These are phyloP conservation scores for Durotheca rogersii DNA, from an alignment of 495 filamentous ascomycete species.

Conservation along the genomic window DNA sequence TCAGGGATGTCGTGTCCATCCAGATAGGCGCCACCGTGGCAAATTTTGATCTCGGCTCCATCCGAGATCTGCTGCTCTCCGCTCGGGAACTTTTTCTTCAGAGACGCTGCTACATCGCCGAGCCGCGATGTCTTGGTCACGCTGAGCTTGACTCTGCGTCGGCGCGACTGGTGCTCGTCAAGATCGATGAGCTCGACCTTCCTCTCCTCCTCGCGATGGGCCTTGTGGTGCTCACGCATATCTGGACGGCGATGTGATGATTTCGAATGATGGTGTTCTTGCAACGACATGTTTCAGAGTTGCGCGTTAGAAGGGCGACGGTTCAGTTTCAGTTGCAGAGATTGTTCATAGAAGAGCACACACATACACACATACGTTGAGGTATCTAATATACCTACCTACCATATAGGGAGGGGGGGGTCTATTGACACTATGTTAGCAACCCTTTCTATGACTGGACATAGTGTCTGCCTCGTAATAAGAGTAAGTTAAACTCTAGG, in stretches of 20 bases:
- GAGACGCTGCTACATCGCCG: neutral
- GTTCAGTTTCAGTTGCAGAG: too few species aligned
- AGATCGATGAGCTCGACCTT: constrained; percentile 24
- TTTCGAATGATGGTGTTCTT: constrained; percentile 3
- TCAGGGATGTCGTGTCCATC: constrained; percentile 12
- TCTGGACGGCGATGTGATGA: constrained; percentile 11
- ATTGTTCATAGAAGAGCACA: too few species aligned
- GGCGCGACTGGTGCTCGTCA: constrained; percentile 4
- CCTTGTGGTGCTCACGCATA: constrained; percentile 3
- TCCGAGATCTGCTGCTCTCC: constrained; percentile 5
- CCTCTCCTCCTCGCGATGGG: constrained; percentile 9
- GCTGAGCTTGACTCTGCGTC: constrained; percentile 2
- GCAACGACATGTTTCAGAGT: constrained; percentile 18
- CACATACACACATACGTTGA: too few species aligned
- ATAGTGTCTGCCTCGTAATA: too few species aligned
- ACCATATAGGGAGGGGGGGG: too few species aligned
- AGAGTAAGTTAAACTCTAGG: too few species aligned
- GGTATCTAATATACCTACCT: too few species aligned
- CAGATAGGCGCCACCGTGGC: constrained; percentile 6
- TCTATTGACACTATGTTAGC: too few species aligned
- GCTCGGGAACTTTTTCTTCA: constrained; percentile 12
- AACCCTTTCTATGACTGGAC: too few species aligned
- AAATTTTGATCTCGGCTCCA: constrained; percentile 22
- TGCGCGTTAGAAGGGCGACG: constrained; percentile 7
- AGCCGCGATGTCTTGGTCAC: constrained; percentile 10